Percentiles rank a stretch among this genome's conserved stretches.
These are phyloP conservation scores for Jacaranda mimosifolia DNA, from an alignment of 257 asterid genomes.

Conservation along the genomic window DNA sequence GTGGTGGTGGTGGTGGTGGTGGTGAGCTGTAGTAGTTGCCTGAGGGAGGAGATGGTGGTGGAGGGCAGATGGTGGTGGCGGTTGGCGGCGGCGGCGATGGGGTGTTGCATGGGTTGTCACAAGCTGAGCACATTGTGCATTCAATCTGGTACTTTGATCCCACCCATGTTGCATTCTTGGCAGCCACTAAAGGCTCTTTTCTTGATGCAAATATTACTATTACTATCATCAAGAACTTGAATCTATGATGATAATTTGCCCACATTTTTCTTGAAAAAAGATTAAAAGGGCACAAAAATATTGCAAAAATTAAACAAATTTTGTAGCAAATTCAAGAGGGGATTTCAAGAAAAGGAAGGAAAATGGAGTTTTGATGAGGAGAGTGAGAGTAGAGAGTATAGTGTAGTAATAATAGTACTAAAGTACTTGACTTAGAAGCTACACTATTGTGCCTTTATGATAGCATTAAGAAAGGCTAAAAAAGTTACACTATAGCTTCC, in stretches of 20 bases:
- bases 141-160: conserved; percentile 90
- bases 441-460: conserved; percentile 43
- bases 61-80: conserved; percentile 69
- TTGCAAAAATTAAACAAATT: not conserved
- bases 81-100: conserved; percentile 64
- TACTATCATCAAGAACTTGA: conserved; percentile 33
- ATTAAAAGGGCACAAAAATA: not conserved
- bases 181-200: conserved; percentile 17
- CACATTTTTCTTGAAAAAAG: conserved; percentile 53
- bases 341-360: too few species aligned
- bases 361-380: conserved; percentile 1
- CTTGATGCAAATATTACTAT: conserved; percentile 38
- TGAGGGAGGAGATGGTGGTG: conserved; percentile 78
- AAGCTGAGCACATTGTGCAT: conserved; percentile 94
- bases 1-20: too few species aligned
- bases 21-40: conserved; percentile 57
- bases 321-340: not conserved
- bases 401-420: not conserved
- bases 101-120: conserved; percentile 90
- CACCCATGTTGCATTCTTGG: conserved; percentile 55
- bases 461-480: conserved; percentile 48
- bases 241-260: conserved; percentile 14
- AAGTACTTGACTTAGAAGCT: conserved; percentile 31
- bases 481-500: too few species aligned
- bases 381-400: conserved; percentile 14